These are phyloP conservation scores for Mixia osmundae DNA, from an alignment of 1,284 basidiomycete genomes.

Conservation along the genomic window DNA sequence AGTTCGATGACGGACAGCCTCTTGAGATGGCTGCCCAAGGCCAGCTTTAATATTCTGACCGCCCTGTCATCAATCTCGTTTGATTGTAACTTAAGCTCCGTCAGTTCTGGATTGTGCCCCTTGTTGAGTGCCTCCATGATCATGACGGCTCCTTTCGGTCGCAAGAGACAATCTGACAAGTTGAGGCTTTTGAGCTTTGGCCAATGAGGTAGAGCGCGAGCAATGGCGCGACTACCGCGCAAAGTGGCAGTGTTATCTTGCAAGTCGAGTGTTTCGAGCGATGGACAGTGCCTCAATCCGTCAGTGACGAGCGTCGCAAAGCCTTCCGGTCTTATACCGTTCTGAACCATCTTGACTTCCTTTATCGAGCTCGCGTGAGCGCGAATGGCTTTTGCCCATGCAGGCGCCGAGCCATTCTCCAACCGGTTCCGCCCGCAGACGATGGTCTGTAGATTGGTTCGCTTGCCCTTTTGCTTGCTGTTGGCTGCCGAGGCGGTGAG, in stretches of 20 bases:
- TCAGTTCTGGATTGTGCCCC: slow-evolving; percentile 49
- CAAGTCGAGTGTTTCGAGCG: slow-evolving; percentile 58
- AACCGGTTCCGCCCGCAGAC: slow-evolving; percentile 87
- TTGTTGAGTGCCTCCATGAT: slow-evolving; percentile 32
- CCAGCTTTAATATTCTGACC: slow-evolving; percentile 40
- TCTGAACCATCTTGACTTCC: slow-evolving; percentile 85
- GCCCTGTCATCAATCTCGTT: slow-evolving; percentile 58
- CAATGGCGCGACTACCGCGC: slow-evolving; percentile 14
- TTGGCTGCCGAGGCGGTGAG: slow-evolving; percentile 50
- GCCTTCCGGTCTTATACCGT: slow-evolving; percentile 87
- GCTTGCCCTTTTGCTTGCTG: slow-evolving; percentile 39
- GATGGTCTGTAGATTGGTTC: slow-evolving; percentile 37
- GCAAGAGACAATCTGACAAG: slow-evolving; percentile 75
- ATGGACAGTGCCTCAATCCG: slow-evolving; percentile 45
- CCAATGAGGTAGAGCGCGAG: slow-evolving; percentile 27
- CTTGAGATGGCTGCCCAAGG: slow-evolving; percentile 36
- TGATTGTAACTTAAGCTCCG: slow-evolving; percentile 60
- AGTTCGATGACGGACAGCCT: slow-evolving; percentile 45
- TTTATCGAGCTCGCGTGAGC: slow-evolving; percentile 47
- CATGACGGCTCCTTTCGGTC: slow-evolving; percentile 35
- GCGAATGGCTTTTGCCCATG: slow-evolving; percentile 71
- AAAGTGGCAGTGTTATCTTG: slow-evolving; percentile 86
- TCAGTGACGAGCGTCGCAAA: slow-evolving; percentile 55
- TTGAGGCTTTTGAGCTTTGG: slow-evolving; percentile 51
- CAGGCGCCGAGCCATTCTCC: slow-evolving; percentile 63